Evolutionary conservation across 192 early-diverging fungal species (phyloP), one percentile per base, ranked within the genome.

Genomic region (Backusella liffmaniae): DNA sequence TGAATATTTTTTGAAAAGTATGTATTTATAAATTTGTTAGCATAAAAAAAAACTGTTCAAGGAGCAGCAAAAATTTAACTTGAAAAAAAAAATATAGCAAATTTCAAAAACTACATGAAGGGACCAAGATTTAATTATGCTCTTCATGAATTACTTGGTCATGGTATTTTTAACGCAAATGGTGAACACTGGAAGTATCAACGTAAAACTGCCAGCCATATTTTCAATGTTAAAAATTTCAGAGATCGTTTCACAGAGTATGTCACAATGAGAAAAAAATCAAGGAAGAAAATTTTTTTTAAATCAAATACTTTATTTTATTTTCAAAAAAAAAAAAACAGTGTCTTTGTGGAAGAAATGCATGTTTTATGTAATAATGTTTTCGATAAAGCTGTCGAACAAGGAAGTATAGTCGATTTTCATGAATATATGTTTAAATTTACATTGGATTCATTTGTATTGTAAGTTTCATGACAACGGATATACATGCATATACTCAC

Each of bases 81-180:
- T 44, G 12, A 21, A 62, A 53, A 53, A 53, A 53, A 21, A 66
- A 4, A 15, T 59, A 5, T 35, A 80, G 79, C 35, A 30, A 80
- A 80, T 46, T 83, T 83, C 62, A 78, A 76, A 66, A 83, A 83
- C 29, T 83, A 83, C 39, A 46, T 73, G 70, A 80, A 80, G 34
- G 85, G 86, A 21, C 80, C 84, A 8, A 75, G 72, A 34, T 88
- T 88, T 29, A 74, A 82, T 35, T 75, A 46, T 5, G 76, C 81
- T 18, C 79, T 85, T 15, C 77, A 82, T 12, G 83, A 86, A 41
- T 70, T 91, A 32, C 69, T 92, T 0, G 91, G 91, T 4, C 75
- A 85, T 41, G 91, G 91, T 26, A 92, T 92, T 76, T 92, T 93
- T 70, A 91, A 89, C 81, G 77, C 86, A 2, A 90, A 93, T 79